A percentile compares a stretch with the other conserved stretches of the same genome.
These are phyloP conservation scores for Nannochloropsis salina DNA, from an alignment of 108 stramenopile species.

Conservation along the genomic window DNA sequence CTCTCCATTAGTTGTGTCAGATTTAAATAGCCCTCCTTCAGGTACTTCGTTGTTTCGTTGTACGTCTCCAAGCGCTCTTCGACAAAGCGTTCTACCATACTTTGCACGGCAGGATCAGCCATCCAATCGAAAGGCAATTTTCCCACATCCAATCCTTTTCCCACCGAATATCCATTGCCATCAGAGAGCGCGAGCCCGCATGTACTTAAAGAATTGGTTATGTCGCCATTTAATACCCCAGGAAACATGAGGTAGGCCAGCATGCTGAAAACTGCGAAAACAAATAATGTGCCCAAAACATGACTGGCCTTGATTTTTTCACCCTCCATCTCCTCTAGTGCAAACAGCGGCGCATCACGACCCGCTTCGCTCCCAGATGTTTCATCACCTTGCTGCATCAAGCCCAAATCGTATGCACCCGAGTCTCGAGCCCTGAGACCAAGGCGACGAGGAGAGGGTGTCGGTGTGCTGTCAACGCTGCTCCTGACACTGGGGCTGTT, in stretches of 20 bases:
- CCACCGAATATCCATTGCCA: too few relatives aligned
- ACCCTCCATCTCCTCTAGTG: neutral
- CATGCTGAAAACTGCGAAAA: neutral
- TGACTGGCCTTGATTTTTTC: neutral
- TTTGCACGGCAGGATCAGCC: too few relatives aligned
- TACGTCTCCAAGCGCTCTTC: neutral
- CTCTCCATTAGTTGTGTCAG: neutral
- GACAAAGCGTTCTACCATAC: neutral
- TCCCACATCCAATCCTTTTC: too few relatives aligned
- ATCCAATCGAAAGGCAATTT: too few relatives aligned
- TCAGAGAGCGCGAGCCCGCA: too few relatives aligned
- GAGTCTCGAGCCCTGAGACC: neutral
- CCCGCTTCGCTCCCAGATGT: neutral
- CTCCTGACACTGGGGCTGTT: neutral
- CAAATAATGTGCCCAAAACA: neutral
- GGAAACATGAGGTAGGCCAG: neutral
- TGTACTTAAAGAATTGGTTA: neutral
- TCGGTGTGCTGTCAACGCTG: neutral
- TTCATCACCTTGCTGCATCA: neutral
- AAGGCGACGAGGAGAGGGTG: neutral
- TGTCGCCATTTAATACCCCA: neutral
- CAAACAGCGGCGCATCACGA: neutral
- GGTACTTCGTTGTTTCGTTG: neutral
- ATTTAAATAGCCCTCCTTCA: neutral
- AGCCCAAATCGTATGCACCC: conserved; percentile 19